These are phyloP conservation scores for Hyaloscypha bicolor DNA, from an alignment of 495 filamentous ascomycete genomes.

Conservation along the genomic window DNA sequence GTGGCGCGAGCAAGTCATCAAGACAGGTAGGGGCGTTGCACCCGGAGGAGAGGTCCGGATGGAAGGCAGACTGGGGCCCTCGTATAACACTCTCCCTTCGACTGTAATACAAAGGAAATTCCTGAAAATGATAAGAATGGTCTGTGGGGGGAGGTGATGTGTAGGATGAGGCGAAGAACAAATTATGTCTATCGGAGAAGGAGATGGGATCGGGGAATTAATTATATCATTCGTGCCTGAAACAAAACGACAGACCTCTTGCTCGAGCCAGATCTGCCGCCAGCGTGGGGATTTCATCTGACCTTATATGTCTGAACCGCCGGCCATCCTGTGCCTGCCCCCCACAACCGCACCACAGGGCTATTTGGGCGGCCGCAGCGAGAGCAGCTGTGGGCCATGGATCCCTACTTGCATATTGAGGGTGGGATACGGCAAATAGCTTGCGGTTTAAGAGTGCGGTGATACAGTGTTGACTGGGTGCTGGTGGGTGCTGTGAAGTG, in stretches of 20 bases:
- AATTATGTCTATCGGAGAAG: neutral
- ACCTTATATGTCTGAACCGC: neutral
- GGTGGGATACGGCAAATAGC: neutral
- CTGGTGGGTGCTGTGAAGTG: neutral
- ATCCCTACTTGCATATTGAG: neutral
- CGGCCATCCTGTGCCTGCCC: neutral
- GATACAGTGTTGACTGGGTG: neutral
- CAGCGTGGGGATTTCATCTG: neutral
- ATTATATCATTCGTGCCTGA: neutral
- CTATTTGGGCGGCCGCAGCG: neutral
- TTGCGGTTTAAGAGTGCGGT: neutral
- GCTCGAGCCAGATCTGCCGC: neutral
- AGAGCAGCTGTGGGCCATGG: neutral
- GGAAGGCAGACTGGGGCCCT: neutral
- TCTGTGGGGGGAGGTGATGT: neutral
- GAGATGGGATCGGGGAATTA: neutral
- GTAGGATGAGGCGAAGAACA: neutral
- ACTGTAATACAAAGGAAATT: neutral
- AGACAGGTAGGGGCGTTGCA: neutral
- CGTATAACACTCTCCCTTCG: neutral
- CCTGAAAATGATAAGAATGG: too few species aligned
- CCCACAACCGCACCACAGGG: neutral
- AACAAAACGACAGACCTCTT: neutral
- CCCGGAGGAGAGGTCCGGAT: neutral
- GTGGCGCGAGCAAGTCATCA: slow-evolving; percentile 1